A percentile compares a stretch with the other conserved stretches of the same genome.
Conservation (phyloP, 2,329 filamentous ascomycete genomes). For the Colletotrichum echinochloae region DNA sequence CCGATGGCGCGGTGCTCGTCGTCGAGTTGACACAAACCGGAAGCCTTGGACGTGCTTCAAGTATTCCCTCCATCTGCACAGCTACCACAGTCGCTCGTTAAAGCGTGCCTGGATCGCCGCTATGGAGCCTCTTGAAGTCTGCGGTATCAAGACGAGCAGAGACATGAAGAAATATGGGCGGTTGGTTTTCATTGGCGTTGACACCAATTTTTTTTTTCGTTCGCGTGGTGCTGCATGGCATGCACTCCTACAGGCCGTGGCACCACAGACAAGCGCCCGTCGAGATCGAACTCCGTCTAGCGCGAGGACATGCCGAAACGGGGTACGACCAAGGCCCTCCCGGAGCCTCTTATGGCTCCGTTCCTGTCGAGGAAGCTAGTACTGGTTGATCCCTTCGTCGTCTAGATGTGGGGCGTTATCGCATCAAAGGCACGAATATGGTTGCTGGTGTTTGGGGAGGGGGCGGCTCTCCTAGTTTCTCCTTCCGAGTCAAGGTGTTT, state of each 20-base stretch:
- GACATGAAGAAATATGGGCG: conserved; percentile 21
- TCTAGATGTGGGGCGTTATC: not conserved
- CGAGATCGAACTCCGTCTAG: conserved; percentile 10
- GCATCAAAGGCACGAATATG: conserved; percentile 6
- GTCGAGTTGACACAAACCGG: not conserved
- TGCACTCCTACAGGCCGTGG: conserved; percentile 12
- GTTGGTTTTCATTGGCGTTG: conserved; percentile 5
- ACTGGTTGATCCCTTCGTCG: not conserved
- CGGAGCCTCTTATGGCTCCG: conserved; percentile 34
- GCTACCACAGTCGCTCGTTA: not conserved
- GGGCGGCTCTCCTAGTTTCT: not conserved
- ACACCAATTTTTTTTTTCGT: not conserved
- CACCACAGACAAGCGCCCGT: not conserved
- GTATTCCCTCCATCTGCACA: not conserved
- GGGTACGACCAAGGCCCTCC: conserved; percentile 31
- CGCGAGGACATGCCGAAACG: conserved; percentile 37
- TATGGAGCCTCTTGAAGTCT: not conserved
- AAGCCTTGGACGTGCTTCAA: not conserved
- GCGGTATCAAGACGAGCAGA: conserved; percentile 1
- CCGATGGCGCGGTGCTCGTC: not conserved
- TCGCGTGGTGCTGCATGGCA: conserved; percentile 16
- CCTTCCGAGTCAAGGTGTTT: not conserved
- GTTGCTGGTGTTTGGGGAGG: conserved; percentile 12
- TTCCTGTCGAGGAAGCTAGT: conserved; percentile 23
- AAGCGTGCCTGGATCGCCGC: not conserved